Evolutionary conservation across 2,329 filamentous ascomycete species (phyloP), one percentile per base, ranked within the genome.

Genomic region (Microdochium trichocladiopsis): DNA sequence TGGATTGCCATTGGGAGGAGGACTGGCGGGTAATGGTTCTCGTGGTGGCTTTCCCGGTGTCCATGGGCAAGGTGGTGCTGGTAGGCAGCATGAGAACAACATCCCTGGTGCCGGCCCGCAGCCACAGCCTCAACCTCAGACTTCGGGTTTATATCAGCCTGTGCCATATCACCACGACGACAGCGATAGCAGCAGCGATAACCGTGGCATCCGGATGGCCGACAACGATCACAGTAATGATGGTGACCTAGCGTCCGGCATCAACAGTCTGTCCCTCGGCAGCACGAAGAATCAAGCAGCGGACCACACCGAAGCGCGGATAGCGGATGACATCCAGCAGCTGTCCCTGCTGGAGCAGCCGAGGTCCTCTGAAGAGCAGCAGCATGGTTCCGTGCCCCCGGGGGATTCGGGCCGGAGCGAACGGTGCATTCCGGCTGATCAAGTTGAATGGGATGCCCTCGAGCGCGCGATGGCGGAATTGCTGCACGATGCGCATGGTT

Each of bases 381-480:
- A 33, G 14, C 8, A 16, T 11, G 14, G 18, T 16, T 5, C 6
- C 33, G 14, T 16, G 33, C n/a, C n/a, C n/a, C n/a, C n/a, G n/a
- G n/a, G n/a, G n/a, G n/a, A n/a, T n/a, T n/a, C n/a, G n/a, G n/a
- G n/a, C n/a, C n/a, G n/a, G n/a, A n/a, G n/a, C n/a, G n/a, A n/a
- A n/a, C n/a, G n/a, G n/a, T n/a, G n/a, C n/a, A n/a, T n/a, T 31
- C 28, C 8, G 14, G 28, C 28, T 31, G 28, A 14, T 8, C 28
- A 8, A 14, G 28, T 31, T 31, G 8, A 31, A 14, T 8, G 8
- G 8, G 28, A 31, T 8, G 28, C 28, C 8, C 28, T 31, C 14
- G 67, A 69, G 50, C 63, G 57, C 53, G 69, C 72, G 56, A 61
- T 76, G 41, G 66, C 72, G 52, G 63, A 61, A 28, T 58, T 80